phyloP scores from a whole-genome alignment of 345 rosid genomes.

The Boechera divaricarpa region DNA sequence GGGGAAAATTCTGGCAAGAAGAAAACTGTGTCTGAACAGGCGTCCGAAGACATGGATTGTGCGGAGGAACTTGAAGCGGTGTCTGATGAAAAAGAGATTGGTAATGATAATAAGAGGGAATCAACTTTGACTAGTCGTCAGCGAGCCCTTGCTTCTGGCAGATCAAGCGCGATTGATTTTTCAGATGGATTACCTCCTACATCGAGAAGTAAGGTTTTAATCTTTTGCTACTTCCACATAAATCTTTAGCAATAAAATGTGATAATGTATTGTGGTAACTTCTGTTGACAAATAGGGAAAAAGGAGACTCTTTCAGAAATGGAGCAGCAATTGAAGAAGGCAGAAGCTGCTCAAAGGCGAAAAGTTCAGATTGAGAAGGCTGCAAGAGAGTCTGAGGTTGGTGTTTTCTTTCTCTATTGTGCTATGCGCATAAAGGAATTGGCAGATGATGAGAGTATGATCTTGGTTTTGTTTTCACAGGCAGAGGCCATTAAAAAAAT shows the following conservation, averaged over 20 bases:
- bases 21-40: constrained; percentile 55
- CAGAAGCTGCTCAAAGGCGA: constrained; percentile 93
- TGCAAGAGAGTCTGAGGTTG: constrained; percentile 84
- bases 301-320: constrained; percentile 84
- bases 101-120: constrained; percentile 67
- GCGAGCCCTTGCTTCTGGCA: constrained; percentile 81
- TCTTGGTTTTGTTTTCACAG: constrained; percentile 49
- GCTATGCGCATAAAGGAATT: not conserved
- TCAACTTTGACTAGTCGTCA: constrained; percentile 82
- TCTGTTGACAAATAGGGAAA: constrained; percentile 56
- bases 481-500: constrained; percentile 93
- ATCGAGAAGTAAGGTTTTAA: constrained; percentile 70
- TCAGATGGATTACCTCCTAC: constrained; percentile 95
- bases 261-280: constrained; percentile 13
- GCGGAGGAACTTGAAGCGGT: constrained; percentile 61
- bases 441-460: constrained; percentile 9
- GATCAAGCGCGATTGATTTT: constrained; percentile 67
- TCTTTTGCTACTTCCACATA: constrained; percentile 4
- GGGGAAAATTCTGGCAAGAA: constrained; percentile 65
- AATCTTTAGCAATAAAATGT: constrained; percentile 11
- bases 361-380: constrained; percentile 92
- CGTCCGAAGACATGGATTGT: constrained; percentile 57
- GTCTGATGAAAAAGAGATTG: constrained; percentile 63
- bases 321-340: constrained; percentile 89
- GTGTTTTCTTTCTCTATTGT: constrained; percentile 29